These are phyloP conservation scores for Cardamine resedifolia DNA, from an alignment of 345 rosid genomes.

Conservation along the genomic window DNA sequence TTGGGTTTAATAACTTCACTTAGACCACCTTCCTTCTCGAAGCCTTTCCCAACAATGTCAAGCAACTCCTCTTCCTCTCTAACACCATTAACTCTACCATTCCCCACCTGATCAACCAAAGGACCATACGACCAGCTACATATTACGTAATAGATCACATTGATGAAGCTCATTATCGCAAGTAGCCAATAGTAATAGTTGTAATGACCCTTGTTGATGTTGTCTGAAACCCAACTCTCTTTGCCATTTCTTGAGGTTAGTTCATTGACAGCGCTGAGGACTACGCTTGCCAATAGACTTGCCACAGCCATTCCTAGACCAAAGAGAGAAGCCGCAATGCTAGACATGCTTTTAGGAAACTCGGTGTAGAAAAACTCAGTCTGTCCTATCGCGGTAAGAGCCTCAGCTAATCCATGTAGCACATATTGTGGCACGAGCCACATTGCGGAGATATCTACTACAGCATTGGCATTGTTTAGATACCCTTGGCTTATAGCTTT, in stretches of 20 bases:
- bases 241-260: constrained; percentile 47
- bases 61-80: constrained; percentile 43
- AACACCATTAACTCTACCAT: constrained; percentile 43
- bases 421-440: constrained; percentile 73
- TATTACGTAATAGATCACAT: constrained; percentile 55
- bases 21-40: constrained; percentile 30
- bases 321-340: constrained; percentile 60
- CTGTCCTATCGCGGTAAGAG: constrained; percentile 66
- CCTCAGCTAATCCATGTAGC: constrained; percentile 72
- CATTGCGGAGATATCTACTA: constrained; percentile 64
- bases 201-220: constrained; percentile 69
- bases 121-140: constrained; percentile 86
- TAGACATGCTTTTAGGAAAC: constrained; percentile 79
- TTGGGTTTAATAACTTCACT: constrained; percentile 21
- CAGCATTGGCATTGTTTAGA: constrained; percentile 41
- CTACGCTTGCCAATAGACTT: constrained; percentile 57
- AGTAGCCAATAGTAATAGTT: constrained; percentile 80
- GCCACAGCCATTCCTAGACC: constrained; percentile 70
- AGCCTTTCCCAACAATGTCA: constrained; percentile 33
- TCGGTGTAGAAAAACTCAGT: constrained; percentile 77
- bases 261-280: constrained; percentile 43
- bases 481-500: constrained; percentile 59
- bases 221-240: constrained; percentile 68
- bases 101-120: constrained; percentile 39
- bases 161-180: constrained; percentile 52